Conservation (phyloP, 2,329 filamentous ascomycete species). For the Westerdykella ornata region DNA sequence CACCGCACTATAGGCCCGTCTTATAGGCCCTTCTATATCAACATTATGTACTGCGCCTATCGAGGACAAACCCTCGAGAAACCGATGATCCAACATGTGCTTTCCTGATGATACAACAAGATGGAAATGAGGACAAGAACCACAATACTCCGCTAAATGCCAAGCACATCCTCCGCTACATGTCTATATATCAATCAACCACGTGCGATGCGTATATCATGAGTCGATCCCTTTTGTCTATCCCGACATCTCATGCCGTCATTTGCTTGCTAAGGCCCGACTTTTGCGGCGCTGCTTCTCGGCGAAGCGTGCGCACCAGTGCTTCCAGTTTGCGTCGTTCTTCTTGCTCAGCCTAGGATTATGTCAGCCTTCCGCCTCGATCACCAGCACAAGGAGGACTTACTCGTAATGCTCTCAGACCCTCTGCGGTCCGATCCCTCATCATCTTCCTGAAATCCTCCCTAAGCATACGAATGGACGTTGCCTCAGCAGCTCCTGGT, state of each 20-base stretch:
- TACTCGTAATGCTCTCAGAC: slow-evolving; percentile 58
- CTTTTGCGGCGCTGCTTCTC: slow-evolving; percentile 31
- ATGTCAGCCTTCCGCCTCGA: slow-evolving; percentile 14
- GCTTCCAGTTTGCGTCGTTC: slow-evolving; percentile 61
- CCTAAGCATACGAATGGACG: slow-evolving; percentile 61
- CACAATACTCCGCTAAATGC: no score
- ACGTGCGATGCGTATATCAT: not conserved
- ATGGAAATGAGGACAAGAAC: no score
- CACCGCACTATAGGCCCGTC: no score
- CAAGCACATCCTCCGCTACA: no score
- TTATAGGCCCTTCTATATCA: no score
- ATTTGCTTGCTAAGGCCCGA: slow-evolving; percentile 12
- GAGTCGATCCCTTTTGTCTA: not conserved
- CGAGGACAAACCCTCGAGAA: no score
- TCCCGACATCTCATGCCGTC: slow-evolving; percentile 3
- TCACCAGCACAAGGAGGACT: slow-evolving; percentile 27
- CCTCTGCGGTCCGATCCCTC: slow-evolving; percentile 63
- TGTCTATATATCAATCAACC: no score
- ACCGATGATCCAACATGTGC: no score
- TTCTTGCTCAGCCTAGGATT: slow-evolving; percentile 60
- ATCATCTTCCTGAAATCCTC: slow-evolving; percentile 79
- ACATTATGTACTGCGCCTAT: no score
- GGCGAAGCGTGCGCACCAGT: slow-evolving; percentile 50
- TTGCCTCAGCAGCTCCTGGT: slow-evolving; percentile 44
- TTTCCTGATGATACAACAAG: no score